Evolutionary conservation across 2,329 filamentous ascomycete genomes (phyloP).

Genomic region (Fusarium sp.): DNA sequence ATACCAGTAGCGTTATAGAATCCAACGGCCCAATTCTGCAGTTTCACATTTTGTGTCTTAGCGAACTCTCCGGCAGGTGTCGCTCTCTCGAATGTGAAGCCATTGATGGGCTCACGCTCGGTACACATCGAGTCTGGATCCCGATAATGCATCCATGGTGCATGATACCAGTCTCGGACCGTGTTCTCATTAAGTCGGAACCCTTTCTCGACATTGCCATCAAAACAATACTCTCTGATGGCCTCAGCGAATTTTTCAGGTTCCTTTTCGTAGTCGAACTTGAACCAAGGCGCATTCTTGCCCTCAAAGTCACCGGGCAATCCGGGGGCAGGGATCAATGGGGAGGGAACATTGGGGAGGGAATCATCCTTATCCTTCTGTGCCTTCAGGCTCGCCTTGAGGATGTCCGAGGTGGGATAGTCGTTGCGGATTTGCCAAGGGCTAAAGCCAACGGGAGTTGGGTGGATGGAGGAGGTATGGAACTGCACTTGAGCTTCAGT

Average conservation of each 20-base stretch:
- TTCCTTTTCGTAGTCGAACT: background rate
- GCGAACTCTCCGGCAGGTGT: background rate
- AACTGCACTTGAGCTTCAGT: background rate
- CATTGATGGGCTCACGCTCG: background rate
- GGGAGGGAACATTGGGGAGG: background rate
- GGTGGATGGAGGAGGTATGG: background rate
- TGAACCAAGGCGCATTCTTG: background rate
- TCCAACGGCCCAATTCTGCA: background rate
- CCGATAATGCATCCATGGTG: constrained; percentile 1
- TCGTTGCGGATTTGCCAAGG: background rate
- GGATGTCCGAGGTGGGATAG: background rate
- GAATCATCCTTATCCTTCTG: background rate
- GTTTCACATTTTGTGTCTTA: background rate
- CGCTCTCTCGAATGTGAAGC: background rate
- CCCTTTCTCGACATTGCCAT: background rate
- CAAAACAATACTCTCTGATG: background rate
- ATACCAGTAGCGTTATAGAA: background rate
- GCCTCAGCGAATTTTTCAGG: background rate
- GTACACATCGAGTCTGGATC: background rate
- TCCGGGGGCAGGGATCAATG: background rate
- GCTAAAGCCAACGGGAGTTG: background rate
- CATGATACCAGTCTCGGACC: background rate
- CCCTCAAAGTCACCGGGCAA: background rate
- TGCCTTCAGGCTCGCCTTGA: background rate
- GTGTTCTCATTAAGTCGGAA: background rate